A percentile compares a stretch with the other conserved stretches of the same genome.
Evolutionary conservation across 805 yeast species (phyloP).

Genomic region (Metschnikowia borealis): DNA sequence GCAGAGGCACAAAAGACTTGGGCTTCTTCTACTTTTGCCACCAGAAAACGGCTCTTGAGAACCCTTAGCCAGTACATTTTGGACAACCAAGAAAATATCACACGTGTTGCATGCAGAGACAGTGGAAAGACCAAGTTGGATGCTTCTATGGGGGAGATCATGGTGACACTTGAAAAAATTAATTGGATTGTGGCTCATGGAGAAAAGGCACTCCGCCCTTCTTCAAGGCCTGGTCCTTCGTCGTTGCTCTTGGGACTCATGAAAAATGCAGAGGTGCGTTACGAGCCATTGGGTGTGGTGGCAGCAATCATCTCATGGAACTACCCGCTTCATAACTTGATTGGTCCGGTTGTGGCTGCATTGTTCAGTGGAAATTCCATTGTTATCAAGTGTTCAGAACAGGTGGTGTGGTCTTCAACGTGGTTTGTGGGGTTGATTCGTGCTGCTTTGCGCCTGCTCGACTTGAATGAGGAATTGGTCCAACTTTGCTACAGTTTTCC

Average conservation of each 20-base stretch:
- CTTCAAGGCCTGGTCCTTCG: slow-evolving; percentile 82
- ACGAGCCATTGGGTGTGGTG: slow-evolving; percentile 87
- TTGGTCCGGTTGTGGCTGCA: slow-evolving; percentile 90
- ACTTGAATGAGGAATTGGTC: slow-evolving; percentile 74
- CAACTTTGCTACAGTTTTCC: slow-evolving; percentile 90
- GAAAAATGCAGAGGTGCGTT: slow-evolving; percentile 89
- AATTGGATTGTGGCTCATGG: slow-evolving; percentile 89
- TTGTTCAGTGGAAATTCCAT: slow-evolving; percentile 89
- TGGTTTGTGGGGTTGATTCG: slow-evolving; percentile 72
- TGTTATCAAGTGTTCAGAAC: slow-evolving; percentile 91
- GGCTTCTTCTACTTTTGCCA: slow-evolving; percentile 51
- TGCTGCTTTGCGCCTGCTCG: slow-evolving; percentile 68
- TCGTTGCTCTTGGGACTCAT: slow-evolving; percentile 74
- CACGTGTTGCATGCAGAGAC: slow-evolving; percentile 92
- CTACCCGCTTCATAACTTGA: slow-evolving; percentile 89
- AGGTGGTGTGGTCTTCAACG: slow-evolving; percentile 90
- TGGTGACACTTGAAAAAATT: slow-evolving; percentile 90
- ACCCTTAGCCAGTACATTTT: slow-evolving; percentile 70
- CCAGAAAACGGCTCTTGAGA: slow-evolving; percentile 65
- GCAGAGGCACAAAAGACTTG: slow-evolving; percentile 51
- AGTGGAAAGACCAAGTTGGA: slow-evolving; percentile 95
- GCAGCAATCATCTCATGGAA: slow-evolving; percentile 95
- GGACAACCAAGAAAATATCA: slow-evolving; percentile 80
- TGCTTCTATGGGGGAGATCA: slow-evolving; percentile 93
- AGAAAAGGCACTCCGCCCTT: slow-evolving; percentile 61